Percentiles rank a stretch among this genome's conserved stretches.
phyloP scores from a whole-genome alignment of 1,139 yeast genomes.

The Saccharomycopsis hybrid region DNA sequence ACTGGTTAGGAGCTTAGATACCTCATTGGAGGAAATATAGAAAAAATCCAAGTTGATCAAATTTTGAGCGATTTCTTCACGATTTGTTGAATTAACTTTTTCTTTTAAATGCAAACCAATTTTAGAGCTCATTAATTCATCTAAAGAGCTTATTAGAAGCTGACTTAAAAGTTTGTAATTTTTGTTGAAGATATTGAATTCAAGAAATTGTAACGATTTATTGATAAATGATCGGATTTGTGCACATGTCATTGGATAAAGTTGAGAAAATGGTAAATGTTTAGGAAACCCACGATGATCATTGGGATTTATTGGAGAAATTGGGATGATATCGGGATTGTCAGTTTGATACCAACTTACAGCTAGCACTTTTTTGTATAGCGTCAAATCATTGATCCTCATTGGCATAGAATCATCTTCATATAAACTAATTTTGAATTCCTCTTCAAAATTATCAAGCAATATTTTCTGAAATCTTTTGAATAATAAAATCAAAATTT shows the following conservation, averaged over 20 bases:
- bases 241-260: slow-evolving; percentile 80
- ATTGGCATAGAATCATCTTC: slow-evolving; percentile 90
- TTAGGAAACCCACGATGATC: slow-evolving; percentile 45
- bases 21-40: slow-evolving; percentile 44
- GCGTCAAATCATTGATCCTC: slow-evolving; percentile 50
- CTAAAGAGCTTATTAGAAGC: slow-evolving; percentile 57
- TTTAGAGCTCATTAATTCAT: slow-evolving; percentile 59
- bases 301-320: slow-evolving; percentile 21
- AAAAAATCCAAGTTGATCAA: slow-evolving; percentile 84
- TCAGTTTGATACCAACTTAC: slow-evolving; percentile 64
- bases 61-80: slow-evolving; percentile 88
- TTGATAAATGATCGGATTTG: slow-evolving; percentile 61
- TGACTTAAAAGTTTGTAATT: slow-evolving; percentile 45
- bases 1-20: slow-evolving; percentile 35
- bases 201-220: slow-evolving; percentile 56
- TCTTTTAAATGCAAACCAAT: slow-evolving; percentile 62
- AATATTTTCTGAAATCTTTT: slow-evolving; percentile 53
- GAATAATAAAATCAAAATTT: slow-evolving; percentile 53
- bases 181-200: slow-evolving; percentile 45
- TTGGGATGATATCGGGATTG: slow-evolving; percentile 31
- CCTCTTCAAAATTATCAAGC: slow-evolving; percentile 50
- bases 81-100: slow-evolving; percentile 64
- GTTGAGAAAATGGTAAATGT: slow-evolving; percentile 82
- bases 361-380: slow-evolving; percentile 56
- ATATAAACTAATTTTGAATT: slow-evolving; percentile 57